Evolutionary conservation across 169 alveolate species (phyloP).

Genomic region (Cryptosporidium xiaoi): DNA sequence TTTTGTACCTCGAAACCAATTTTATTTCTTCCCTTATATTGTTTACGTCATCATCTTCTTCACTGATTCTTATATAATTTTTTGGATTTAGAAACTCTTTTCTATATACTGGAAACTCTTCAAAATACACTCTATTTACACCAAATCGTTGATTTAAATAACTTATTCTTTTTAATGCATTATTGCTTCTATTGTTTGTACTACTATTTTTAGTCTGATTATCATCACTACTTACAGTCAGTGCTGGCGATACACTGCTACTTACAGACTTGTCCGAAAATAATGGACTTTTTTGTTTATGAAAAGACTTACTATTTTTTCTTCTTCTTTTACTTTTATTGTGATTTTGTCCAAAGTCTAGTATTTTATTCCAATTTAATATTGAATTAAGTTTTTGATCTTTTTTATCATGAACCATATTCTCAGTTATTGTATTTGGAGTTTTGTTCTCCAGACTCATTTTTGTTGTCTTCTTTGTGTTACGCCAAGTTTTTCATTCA

Average conservation of each 20-base stretch:
- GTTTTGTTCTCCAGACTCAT: neutral
- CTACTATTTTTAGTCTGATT: no score
- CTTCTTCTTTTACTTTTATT: constrained; percentile 41
- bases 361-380: constrained; percentile 12
- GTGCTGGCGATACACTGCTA: no score
- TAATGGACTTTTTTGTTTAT: neutral
- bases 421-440: neutral
- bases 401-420: neutral
- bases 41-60: neutral
- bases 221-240: no score
- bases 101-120: constrained; percentile 58
- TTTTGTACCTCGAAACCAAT: constrained; percentile 27
- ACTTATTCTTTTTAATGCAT: no score
- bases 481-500: no score
- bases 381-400: neutral
- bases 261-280: neutral
- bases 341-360: constrained; percentile 11
- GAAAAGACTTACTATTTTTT: constrained; percentile 7
- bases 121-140: constrained; percentile 57
- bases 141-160: constrained; percentile 18
- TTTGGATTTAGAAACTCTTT: constrained; percentile 38
- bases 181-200: no score
- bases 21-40: constrained; percentile 2
- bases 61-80: neutral
- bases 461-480: neutral